These are phyloP conservation scores for Erodium chrysanthum DNA, from an alignment of 441 rosid genomes.

Conservation along the genomic window DNA sequence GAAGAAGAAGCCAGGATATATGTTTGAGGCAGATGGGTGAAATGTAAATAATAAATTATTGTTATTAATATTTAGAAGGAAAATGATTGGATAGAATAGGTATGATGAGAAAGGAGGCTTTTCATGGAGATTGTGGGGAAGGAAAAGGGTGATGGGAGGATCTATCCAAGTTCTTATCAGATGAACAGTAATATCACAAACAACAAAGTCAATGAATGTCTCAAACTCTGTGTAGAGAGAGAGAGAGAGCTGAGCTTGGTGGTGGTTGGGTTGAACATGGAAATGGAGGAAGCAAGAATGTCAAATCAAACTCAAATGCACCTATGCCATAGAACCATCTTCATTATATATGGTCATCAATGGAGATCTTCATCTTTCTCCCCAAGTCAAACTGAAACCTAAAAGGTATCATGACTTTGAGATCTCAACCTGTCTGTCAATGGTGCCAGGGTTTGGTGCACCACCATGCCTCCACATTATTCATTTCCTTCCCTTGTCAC, in stretches of 20 bases:
- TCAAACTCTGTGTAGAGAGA: background rate
- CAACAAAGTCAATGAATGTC: slow-evolving; percentile 5
- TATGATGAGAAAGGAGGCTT: slow-evolving; percentile 9
- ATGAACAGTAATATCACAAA: slow-evolving; percentile 3
- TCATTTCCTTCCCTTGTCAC: too few relatives aligned
- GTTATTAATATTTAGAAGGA: background rate
- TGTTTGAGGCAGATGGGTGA: background rate
- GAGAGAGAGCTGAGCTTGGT: background rate
- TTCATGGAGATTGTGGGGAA: slow-evolving; percentile 8
- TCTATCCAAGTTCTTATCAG: background rate
- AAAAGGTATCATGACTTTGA: background rate
- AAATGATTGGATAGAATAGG: slow-evolving; percentile 7
- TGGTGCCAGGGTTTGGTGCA: too few relatives aligned
- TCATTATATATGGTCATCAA: slow-evolving; percentile 6
- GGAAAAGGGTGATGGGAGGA: background rate
- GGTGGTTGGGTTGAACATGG: background rate
- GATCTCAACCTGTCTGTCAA: background rate
- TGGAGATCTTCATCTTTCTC: slow-evolving; percentile 1
- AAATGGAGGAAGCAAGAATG: background rate
- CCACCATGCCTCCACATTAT: too few relatives aligned
- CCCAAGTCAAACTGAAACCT: slow-evolving; percentile 5
- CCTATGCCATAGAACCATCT: background rate
- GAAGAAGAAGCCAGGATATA: background rate
- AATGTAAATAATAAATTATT: background rate
- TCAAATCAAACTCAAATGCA: slow-evolving; percentile 6